These are phyloP conservation scores for Camelina hispida DNA, from an alignment of 345 rosid genomes.

Conservation along the genomic window DNA sequence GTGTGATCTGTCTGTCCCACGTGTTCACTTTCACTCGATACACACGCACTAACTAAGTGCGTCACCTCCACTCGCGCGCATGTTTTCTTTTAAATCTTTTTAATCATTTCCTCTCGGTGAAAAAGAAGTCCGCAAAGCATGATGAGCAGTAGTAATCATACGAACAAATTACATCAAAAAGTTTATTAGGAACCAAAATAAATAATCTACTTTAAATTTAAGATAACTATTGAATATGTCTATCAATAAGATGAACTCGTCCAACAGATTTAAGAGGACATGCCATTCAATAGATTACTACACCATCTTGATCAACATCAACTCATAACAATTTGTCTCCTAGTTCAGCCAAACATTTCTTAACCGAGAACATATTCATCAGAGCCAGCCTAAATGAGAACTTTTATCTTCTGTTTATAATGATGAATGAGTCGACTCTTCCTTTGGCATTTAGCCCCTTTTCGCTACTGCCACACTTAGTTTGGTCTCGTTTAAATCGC, in stretches of 20 bases:
- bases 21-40: slow-evolving; percentile 12
- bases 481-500: neutral
- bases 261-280: neutral
- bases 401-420: neutral
- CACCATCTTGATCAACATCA: neutral
- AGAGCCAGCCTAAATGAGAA: neutral
- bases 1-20: slow-evolving; percentile 41
- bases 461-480: neutral
- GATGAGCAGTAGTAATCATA: slow-evolving; percentile 3
- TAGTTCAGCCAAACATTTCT: neutral
- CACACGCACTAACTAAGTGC: slow-evolving; percentile 19
- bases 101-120: slow-evolving; percentile 23
- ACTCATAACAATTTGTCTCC: no score
- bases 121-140: slow-evolving; percentile 14
- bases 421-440: neutral
- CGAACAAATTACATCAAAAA: no score
- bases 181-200: no score
- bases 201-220: no score
- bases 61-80: slow-evolving; percentile 40
- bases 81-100: slow-evolving; percentile 5
- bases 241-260: no score
- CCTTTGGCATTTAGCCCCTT: neutral
- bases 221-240: neutral
- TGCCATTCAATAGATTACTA: neutral
- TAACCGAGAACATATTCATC: neutral